phyloP scores from a whole-genome alignment of 352 stramenopile species.

The Globisporangium solare region DNA sequence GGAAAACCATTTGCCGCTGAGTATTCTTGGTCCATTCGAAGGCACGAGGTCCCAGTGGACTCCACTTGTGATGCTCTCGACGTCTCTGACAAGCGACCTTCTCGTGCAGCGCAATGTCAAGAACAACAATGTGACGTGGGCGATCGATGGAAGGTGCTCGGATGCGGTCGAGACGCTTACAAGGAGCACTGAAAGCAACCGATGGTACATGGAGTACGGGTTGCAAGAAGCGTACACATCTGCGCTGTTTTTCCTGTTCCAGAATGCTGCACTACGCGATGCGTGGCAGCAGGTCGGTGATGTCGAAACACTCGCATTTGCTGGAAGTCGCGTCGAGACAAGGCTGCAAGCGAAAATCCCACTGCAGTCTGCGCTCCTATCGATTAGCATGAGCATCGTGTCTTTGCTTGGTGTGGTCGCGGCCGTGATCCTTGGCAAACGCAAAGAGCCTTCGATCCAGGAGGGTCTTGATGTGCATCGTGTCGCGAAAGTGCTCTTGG shows the following conservation, averaged over 20 bases:
- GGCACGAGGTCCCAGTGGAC: conserved; percentile 36
- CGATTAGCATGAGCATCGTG: conserved; percentile 18
- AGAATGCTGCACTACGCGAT: conserved; percentile 37
- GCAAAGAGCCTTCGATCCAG: conserved; percentile 19
- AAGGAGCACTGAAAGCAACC: conserved; percentile 32
- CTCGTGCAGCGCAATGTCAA: conserved; percentile 26
- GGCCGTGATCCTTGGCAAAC: conserved; percentile 16
- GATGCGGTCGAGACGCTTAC: conserved; percentile 33
- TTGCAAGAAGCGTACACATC: conserved; percentile 47
- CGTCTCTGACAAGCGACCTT: conserved; percentile 28
- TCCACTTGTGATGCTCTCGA: conserved; percentile 30
- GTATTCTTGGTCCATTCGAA: conserved; percentile 28
- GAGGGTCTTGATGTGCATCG: conserved; percentile 23
- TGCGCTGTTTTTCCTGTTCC: conserved; percentile 51
- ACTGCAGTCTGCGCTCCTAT: conserved; percentile 26
- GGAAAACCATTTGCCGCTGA: conserved; percentile 26
- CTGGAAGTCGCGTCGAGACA: conserved; percentile 23
- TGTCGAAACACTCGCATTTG: conserved; percentile 28
- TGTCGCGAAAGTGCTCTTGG: conserved; percentile 37
- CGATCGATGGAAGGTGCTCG: conserved; percentile 31
- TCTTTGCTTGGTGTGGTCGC: conserved; percentile 14
- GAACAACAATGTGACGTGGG: conserved; percentile 16
- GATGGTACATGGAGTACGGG: conserved; percentile 36
- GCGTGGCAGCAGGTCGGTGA: conserved; percentile 16
- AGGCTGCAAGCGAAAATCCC: conserved; percentile 33